Evolutionary conservation across 129 eudicot genomes (phyloP).

Genomic region (Flaveria bidentis): DNA sequence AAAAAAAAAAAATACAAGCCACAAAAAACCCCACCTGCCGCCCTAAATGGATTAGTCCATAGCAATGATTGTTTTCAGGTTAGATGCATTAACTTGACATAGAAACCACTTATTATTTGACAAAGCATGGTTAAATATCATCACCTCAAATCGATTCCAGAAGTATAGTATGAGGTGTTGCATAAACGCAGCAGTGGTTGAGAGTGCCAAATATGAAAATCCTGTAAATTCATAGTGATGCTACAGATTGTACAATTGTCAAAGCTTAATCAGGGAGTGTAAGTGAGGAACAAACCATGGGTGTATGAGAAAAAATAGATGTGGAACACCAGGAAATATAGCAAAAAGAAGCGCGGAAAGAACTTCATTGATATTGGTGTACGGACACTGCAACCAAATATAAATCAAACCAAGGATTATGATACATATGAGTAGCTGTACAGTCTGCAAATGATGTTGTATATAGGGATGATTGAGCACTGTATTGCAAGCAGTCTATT

Average conservation of each 20-base stretch:
- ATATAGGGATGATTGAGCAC: no score
- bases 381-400: conserved; percentile 82
- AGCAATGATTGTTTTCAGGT: no score
- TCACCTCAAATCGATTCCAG: conserved; percentile 97
- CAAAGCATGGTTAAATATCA: background rate
- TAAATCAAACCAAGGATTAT: conserved; percentile 10
- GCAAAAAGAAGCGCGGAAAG: conserved; percentile 97
- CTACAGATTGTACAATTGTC: conserved; percentile 1
- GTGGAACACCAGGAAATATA: conserved; percentile 92
- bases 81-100: no score
- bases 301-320: conserved; percentile 94
- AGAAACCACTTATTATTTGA: no score
- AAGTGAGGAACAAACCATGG: conserved; percentile 56
- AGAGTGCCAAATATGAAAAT: conserved; percentile 88
- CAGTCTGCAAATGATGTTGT: background rate
- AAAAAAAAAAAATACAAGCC: no score
- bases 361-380: conserved; percentile 99
- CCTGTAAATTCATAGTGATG: conserved; percentile 48
- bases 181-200: conserved; percentile 96
- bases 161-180: conserved; percentile 95
- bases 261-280: conserved; percentile 13
- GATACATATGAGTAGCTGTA: background rate
- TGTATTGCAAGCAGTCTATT: no score
- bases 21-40: no score
- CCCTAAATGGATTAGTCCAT: background rate